phyloP scores from a whole-genome alignment of 2,329 filamentous ascomycete genomes.

The Dothiorella sarmentorum region DNA sequence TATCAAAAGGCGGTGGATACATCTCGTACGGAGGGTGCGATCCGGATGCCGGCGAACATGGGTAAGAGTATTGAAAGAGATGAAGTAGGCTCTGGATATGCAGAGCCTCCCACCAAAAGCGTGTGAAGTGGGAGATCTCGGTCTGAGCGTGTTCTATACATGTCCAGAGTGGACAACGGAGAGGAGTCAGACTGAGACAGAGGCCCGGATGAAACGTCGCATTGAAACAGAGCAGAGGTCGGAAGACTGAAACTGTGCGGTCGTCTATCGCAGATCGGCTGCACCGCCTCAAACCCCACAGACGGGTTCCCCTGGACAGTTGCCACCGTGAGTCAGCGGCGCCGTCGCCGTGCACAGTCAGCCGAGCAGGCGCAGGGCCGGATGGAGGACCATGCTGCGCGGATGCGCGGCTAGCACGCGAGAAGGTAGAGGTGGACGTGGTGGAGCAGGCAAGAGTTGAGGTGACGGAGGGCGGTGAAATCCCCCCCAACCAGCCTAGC shows the following conservation, averaged over 20 bases:
- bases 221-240: constrained; percentile 6
- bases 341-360: neutral
- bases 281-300: constrained; percentile 16
- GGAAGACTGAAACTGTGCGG: constrained; percentile 6
- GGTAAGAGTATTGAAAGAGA: neutral
- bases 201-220: constrained; percentile 11
- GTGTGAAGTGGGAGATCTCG: neutral
- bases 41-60: neutral
- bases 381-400: neutral
- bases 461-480: neutral
- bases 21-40: neutral
- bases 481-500: neutral
- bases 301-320: neutral
- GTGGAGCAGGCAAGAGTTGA: neutral
- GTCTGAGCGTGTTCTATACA: constrained; percentile 8
- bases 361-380: neutral
- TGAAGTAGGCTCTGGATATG: neutral
- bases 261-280: constrained; percentile 15
- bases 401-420: neutral
- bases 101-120: neutral
- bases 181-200: constrained; percentile 9
- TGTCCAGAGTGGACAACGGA: neutral
- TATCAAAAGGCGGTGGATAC: neutral
- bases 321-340: neutral
- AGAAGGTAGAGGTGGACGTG: neutral